Evolutionary conservation across 140 eudicot genomes (phyloP).

Genomic region (Anethum foeniculum): DNA sequence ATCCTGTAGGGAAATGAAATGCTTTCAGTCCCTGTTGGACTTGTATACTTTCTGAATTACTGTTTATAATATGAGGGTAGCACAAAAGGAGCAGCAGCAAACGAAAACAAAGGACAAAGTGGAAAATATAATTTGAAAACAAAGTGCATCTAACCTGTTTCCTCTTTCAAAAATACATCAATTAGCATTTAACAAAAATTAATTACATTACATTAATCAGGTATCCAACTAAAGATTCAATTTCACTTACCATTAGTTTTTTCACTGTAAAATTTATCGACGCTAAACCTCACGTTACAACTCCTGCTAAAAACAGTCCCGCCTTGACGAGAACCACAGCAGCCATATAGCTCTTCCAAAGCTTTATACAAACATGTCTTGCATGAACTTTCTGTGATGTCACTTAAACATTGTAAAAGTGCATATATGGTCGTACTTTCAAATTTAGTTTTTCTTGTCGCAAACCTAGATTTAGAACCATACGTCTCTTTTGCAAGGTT

Average conservation of each 20-base stretch:
- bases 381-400: neutral
- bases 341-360: neutral
- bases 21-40: neutral
- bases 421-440: constrained; percentile 5
- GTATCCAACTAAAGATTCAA: neutral
- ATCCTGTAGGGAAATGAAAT: neutral
- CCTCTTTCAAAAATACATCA: neutral
- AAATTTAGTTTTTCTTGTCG: neutral
- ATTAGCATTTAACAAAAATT: neutral
- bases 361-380: neutral
- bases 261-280: neutral
- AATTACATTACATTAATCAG: neutral
- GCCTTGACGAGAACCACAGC: constrained; percentile 1
- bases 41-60: neutral
- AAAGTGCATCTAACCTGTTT: neutral
- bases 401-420: constrained; percentile 16
- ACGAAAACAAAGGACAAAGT: neutral
- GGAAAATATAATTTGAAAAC: neutral
- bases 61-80: neutral
- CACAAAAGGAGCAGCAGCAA: neutral
- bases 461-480: constrained; percentile 7
- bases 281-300: neutral
- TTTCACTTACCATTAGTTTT: constrained; percentile 6
- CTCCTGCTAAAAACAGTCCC: constrained; percentile 8
- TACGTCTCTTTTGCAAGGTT: neutral